Conservation (phyloP, 495 filamentous ascomycete species). For the Talaromyces adpressus region DNA sequence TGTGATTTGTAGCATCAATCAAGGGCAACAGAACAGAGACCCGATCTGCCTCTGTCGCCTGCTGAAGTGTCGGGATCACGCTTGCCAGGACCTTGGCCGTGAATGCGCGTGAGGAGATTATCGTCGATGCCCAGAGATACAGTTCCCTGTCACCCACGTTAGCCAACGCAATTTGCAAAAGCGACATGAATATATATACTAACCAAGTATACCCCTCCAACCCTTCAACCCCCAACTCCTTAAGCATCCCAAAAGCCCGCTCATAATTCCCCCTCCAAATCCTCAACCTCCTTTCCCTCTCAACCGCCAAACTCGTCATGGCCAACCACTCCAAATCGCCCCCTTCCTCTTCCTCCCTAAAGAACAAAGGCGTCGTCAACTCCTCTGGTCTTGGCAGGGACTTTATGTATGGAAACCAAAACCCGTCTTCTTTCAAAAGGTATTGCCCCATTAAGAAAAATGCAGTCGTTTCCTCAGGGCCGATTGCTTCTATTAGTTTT, state of each 20-base stretch:
- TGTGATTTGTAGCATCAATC: slow-evolving; percentile 56
- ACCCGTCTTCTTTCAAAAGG: slow-evolving; percentile 37
- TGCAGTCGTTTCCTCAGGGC: slow-evolving; percentile 28
- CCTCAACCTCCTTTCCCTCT: slow-evolving; percentile 32
- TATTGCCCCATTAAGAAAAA: slow-evolving; percentile 56
- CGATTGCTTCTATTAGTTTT: slow-evolving; percentile 28
- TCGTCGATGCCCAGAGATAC: slow-evolving; percentile 58
- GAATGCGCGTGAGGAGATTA: slow-evolving; percentile 52
- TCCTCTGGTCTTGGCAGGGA: slow-evolving; percentile 47
- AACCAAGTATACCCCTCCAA: slow-evolving; percentile 37
- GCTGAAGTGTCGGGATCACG: slow-evolving; percentile 15
- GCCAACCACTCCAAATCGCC: slow-evolving; percentile 49
- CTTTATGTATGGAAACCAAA: slow-evolving; percentile 57
- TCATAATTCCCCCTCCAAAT: slow-evolving; percentile 47
- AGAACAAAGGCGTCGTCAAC: slow-evolving; percentile 53
- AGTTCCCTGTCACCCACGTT: slow-evolving; percentile 42
- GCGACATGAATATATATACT: slow-evolving; percentile 10
- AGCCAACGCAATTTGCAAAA: no score
- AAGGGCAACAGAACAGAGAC: slow-evolving; percentile 53
- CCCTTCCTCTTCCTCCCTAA: slow-evolving; percentile 44
- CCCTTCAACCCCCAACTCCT: slow-evolving; percentile 24
- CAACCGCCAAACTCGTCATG: slow-evolving; percentile 51
- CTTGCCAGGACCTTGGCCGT: slow-evolving; percentile 40
- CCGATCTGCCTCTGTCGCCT: slow-evolving; percentile 16
- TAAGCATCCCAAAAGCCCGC: slow-evolving; percentile 26